Conservation (phyloP, 768 basidiomycete genomes). For the Sporobolomyces roseus region DNA sequence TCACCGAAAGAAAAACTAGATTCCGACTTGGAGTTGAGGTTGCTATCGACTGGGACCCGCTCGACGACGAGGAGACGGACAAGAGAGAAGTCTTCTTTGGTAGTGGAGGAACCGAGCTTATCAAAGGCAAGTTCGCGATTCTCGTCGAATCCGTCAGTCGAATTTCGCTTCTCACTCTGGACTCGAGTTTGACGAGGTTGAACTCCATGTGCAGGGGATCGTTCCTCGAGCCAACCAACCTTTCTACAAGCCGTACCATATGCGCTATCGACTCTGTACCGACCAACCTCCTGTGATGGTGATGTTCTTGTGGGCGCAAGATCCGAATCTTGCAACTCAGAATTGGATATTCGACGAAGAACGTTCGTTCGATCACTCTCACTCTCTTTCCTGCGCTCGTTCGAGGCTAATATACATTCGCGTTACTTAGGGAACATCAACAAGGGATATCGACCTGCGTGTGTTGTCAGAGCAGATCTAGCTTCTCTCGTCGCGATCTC, state of each 20-base stretch:
- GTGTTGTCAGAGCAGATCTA: constrained; percentile 12
- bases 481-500: background rate
- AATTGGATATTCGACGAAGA: constrained; percentile 29
- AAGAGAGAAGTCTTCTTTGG: constrained; percentile 1
- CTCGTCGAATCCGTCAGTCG: constrained; percentile 12
- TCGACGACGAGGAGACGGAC: background rate
- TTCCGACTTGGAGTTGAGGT: constrained; percentile 14
- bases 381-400: too few relatives aligned
- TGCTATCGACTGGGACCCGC: constrained; percentile 18
- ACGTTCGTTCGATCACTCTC: too few relatives aligned
- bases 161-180: background rate
- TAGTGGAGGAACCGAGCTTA: constrained; percentile 4
- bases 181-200: too few relatives aligned
- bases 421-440: background rate
- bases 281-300: background rate
- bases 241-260: constrained; percentile 2
- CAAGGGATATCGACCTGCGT: background rate
- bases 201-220: too few relatives aligned
- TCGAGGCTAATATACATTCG: too few relatives aligned
- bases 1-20: background rate
- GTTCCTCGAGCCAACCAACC: background rate
- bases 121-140: constrained; percentile 17
- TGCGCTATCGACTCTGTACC: constrained; percentile 16
- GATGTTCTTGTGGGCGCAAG: background rate
- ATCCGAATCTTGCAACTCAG: background rate